Conservation (phyloP, 2,329 filamentous ascomycete genomes). For the Colletotrichum nymphaeae region DNA sequence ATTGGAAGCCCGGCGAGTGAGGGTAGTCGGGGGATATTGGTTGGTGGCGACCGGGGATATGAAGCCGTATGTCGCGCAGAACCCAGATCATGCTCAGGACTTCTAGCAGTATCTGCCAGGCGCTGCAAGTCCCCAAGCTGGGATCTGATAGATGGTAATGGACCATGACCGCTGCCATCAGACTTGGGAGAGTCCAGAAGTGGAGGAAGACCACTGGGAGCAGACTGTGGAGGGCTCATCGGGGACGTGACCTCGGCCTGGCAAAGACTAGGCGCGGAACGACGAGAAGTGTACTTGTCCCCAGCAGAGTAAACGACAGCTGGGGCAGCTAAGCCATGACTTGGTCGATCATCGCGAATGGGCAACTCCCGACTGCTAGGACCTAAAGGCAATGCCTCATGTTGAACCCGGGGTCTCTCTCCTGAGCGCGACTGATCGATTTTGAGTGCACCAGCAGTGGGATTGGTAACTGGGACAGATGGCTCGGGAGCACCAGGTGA, state of each 20-base stretch:
- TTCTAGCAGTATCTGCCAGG: slow-evolving; percentile 43
- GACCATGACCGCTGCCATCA: slow-evolving; percentile 47
- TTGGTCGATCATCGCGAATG: slow-evolving; percentile 46
- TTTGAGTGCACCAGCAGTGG: slow-evolving; percentile 32
- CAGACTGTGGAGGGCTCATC: slow-evolving; percentile 27
- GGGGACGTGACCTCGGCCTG: slow-evolving; percentile 24
- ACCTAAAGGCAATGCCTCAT: neutral
- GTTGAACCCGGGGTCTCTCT: slow-evolving; percentile 4
- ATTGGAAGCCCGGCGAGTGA: slow-evolving; percentile 38
- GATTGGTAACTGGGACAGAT: slow-evolving; percentile 32
- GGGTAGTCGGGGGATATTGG: slow-evolving; percentile 44
- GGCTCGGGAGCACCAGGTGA: slow-evolving; percentile 25
- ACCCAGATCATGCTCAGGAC: slow-evolving; percentile 46
- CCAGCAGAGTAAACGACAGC: slow-evolving; percentile 23
- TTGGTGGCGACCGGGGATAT: slow-evolving; percentile 50
- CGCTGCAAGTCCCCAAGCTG: slow-evolving; percentile 49
- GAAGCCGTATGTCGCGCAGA: slow-evolving; percentile 40
- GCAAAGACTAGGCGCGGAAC: neutral
- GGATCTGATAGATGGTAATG: slow-evolving; percentile 52
- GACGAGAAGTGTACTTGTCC: slow-evolving; percentile 20
- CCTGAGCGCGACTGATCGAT: slow-evolving; percentile 2
- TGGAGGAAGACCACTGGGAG: slow-evolving; percentile 47
- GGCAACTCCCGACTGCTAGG: slow-evolving; percentile 46
- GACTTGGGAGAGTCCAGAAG: slow-evolving; percentile 49
- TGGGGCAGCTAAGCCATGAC: slow-evolving; percentile 18